Conservation (phyloP, 2,329 filamentous ascomycete genomes). For the Cytospora chrysosperma region DNA sequence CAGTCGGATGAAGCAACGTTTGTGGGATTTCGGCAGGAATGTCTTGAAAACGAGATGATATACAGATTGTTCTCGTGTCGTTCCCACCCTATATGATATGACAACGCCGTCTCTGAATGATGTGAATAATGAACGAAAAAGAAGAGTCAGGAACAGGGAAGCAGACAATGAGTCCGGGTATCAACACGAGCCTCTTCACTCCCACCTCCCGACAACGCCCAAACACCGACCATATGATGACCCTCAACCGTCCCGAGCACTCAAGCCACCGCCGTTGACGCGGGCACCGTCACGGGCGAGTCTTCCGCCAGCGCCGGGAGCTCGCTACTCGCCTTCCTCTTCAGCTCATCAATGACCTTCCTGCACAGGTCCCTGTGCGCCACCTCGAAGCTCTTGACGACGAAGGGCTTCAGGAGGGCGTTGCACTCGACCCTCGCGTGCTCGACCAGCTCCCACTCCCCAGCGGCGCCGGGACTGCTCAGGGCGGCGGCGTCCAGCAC, state of each 20-base stretch:
- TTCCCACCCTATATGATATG: not conserved
- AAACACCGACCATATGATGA: not conserved
- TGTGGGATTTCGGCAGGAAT: not conserved
- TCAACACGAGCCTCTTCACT: not conserved
- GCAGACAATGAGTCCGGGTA: not conserved
- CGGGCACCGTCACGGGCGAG: not conserved
- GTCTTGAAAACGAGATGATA: not conserved
- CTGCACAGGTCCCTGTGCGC: conserved; percentile 36
- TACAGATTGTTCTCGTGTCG: not conserved
- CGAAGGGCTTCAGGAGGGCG: conserved; percentile 36
- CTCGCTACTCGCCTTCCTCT: conserved; percentile 15
- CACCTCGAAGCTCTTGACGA: conserved; percentile 32
- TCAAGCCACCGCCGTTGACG: not conserved
- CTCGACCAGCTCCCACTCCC: conserved; percentile 37
- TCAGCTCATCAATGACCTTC: conserved; percentile 31
- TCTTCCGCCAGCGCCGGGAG: conserved; percentile 13
- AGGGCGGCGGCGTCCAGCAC: conserved; percentile 5
- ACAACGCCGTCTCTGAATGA: not conserved
- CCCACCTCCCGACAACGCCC: not conserved
- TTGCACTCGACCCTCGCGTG: conserved; percentile 35
- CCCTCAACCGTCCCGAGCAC: not conserved
- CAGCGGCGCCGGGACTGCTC: conserved; percentile 19
- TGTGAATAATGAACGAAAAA: not conserved
- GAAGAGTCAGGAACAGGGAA: not conserved
- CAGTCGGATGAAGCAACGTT: not conserved